Evolutionary conservation across 2,329 filamentous ascomycete genomes (phyloP), one percentile per base, ranked within the genome.

Genomic region (Tolypocladium inflatum): DNA sequence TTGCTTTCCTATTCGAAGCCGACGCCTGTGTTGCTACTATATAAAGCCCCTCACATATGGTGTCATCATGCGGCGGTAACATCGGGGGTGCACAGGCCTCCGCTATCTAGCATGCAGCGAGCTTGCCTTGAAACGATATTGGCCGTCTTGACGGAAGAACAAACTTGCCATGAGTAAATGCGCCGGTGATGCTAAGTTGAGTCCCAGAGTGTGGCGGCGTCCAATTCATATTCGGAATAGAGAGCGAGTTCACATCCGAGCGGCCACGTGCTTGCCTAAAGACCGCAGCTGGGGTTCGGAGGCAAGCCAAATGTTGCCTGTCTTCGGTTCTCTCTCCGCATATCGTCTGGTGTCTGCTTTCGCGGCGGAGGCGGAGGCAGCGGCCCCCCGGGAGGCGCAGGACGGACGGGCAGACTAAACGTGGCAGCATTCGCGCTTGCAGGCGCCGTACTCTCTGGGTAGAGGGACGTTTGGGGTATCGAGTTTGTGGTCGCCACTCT

Each of bases 331-430:
- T 82, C 79, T 62, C 76, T 75, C 58, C 79, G 78, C 55, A 75
- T 62, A 50, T 84, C 80, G 58, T 84, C 81, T 2, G 78, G 73
- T 30, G 77, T 80, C 63, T 80, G 78, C 68, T 83, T 84, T 64
- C 80, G 78, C 42, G 79, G 79, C 42, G 80, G 83, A n/a, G 84
- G 80, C 23, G 86, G 80, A 54, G 83, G 84, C 38, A 86, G 75
- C 10, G 81, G 77, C 13, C 81, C 82, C 10, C 76, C 80, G 3
- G 80, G 80, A 43, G 85, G 83, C 37, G 80, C 85, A 51, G 82
- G 78, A 53, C 87, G 82, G 59, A 88, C 80, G 1, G 88, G 86
- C 54, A 91, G 74, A 41, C 79, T 81, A 57, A 87, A 86, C 3
- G 81, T 83, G 19, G 76, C 70, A 55, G 73, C 73, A 60, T 73